Percentiles rank a stretch among this genome's conserved stretches.
phyloP scores from a whole-genome alignment of 768 basidiomycete genomes.

The Collybia mongolica region DNA sequence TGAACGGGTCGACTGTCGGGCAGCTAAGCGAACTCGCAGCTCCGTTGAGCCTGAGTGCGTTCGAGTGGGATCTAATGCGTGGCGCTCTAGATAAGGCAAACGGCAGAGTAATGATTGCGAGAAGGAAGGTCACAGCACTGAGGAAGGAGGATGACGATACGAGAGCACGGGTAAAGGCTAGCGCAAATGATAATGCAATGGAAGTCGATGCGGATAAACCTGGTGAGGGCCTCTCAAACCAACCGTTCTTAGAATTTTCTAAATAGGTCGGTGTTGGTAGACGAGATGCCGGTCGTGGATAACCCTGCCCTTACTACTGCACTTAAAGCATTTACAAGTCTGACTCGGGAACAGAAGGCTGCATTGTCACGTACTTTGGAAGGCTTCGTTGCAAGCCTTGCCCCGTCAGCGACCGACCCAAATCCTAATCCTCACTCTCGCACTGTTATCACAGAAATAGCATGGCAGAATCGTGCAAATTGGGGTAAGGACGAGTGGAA shows the following conservation, averaged over 20 bases:
- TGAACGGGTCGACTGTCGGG: slow-evolving; percentile 37
- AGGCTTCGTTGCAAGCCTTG: slow-evolving; percentile 70
- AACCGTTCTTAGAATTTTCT: slow-evolving; percentile 4
- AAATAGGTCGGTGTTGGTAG: slow-evolving; percentile 19
- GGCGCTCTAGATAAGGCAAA: slow-evolving; percentile 88
- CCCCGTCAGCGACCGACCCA: slow-evolving; percentile 35
- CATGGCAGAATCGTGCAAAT: slow-evolving; percentile 67
- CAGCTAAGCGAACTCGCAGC: slow-evolving; percentile 20
- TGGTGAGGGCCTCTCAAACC: slow-evolving; percentile 23
- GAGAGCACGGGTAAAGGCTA: slow-evolving; percentile 72
- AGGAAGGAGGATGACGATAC: slow-evolving; percentile 90
- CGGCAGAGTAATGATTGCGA: slow-evolving; percentile 79
- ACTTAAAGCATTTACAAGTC: slow-evolving; percentile 70
- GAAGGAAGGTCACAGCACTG: slow-evolving; percentile 68
- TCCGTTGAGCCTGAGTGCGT: slow-evolving; percentile 35
- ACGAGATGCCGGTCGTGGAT: slow-evolving; percentile 50
- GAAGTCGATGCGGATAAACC: slow-evolving; percentile 72
- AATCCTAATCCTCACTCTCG: slow-evolving; percentile 52
- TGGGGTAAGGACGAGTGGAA: slow-evolving; percentile 81
- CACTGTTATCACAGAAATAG: slow-evolving; percentile 58
- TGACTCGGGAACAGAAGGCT: slow-evolving; percentile 74
- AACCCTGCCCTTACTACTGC: slow-evolving; percentile 70
- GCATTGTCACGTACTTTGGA: slow-evolving; percentile 72
- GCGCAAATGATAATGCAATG: slow-evolving; percentile 57
- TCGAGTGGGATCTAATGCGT: slow-evolving; percentile 85